These are phyloP conservation scores for Panaeolus papilionaceus DNA, from an alignment of 768 basidiomycete species.

Conservation along the genomic window DNA sequence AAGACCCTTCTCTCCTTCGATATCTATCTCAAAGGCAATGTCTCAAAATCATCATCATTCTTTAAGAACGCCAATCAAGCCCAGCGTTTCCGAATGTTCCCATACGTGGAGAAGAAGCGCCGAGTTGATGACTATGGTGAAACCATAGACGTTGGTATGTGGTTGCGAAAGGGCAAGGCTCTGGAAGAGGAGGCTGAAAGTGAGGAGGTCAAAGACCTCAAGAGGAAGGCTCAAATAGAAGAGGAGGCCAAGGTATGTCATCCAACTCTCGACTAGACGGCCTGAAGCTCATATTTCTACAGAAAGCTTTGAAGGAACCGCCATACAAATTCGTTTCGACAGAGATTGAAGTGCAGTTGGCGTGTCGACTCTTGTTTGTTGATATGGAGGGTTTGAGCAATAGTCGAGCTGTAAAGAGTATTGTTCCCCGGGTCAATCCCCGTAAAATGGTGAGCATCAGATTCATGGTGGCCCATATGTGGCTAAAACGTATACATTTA, in stretches of 20 bases:
- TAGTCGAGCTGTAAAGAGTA: slow-evolving; percentile 95
- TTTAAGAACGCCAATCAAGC: slow-evolving; percentile 81
- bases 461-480: background rate
- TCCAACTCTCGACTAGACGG: slow-evolving; percentile 13
- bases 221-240: slow-evolving; percentile 69
- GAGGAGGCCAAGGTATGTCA: slow-evolving; percentile 77
- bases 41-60: slow-evolving; percentile 83
- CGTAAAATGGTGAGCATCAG: slow-evolving; percentile 79
- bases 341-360: slow-evolving; percentile 76
- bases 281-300: slow-evolving; percentile 17
- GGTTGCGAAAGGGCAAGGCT: slow-evolving; percentile 90
- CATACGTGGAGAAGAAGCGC: slow-evolving; percentile 91
- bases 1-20: slow-evolving; percentile 88
- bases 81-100: slow-evolving; percentile 96
- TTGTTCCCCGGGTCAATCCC: slow-evolving; percentile 95
- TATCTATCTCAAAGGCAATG: slow-evolving; percentile 97
- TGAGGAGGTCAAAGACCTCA: slow-evolving; percentile 79
- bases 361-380: slow-evolving; percentile 88
- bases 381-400: slow-evolving; percentile 98
- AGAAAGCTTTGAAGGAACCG: slow-evolving; percentile 81
- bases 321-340: slow-evolving; percentile 91
- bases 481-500: slow-evolving; percentile 36
- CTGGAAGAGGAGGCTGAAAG: slow-evolving; percentile 90
- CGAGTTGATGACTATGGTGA: slow-evolving; percentile 97
- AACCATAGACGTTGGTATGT: slow-evolving; percentile 93